Percentiles rank a stretch among this genome's conserved stretches.
phyloP scores from a whole-genome alignment of 2,329 filamentous ascomycete genomes.

The Aureobasidium sp. region DNA sequence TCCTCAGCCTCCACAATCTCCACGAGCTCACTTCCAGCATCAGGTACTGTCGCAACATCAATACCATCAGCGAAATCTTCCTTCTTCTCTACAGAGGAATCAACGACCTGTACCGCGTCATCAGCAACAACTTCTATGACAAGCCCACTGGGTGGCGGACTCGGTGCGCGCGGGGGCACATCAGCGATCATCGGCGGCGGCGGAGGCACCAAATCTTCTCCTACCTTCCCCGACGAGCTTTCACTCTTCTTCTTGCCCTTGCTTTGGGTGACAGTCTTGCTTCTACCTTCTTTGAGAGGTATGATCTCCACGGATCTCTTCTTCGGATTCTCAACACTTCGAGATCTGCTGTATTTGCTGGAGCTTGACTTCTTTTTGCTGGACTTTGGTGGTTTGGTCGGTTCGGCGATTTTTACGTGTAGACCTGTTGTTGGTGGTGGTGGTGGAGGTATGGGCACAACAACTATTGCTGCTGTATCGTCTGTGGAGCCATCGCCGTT shows the following conservation, averaged over 20 bases:
- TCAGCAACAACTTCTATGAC: neutral
- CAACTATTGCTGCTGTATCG: neutral
- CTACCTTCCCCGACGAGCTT: neutral
- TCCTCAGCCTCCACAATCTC: neutral
- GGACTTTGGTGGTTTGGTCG: neutral
- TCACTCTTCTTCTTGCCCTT: neutral
- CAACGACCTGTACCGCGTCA: neutral
- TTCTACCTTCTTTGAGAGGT: neutral
- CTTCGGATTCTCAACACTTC: neutral
- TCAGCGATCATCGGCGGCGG: neutral
- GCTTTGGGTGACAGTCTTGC: neutral
- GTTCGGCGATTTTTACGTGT: neutral
- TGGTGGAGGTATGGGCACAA: neutral
- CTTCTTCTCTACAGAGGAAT: neutral
- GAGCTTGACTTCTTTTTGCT: neutral
- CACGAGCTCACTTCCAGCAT: neutral
- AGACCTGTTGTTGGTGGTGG: neutral
- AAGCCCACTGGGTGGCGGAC: neutral
- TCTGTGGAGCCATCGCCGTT: neutral
- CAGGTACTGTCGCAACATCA: neutral
- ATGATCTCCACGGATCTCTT: neutral
- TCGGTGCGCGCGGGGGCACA: conserved; percentile 4
- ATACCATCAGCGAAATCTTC: neutral
- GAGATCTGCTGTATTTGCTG: neutral
- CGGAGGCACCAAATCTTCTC: neutral